Evolutionary conservation across 108 stramenopile species (phyloP), one percentile per base, ranked within the genome.

Genomic region (Fistulifera solaris): DNA sequence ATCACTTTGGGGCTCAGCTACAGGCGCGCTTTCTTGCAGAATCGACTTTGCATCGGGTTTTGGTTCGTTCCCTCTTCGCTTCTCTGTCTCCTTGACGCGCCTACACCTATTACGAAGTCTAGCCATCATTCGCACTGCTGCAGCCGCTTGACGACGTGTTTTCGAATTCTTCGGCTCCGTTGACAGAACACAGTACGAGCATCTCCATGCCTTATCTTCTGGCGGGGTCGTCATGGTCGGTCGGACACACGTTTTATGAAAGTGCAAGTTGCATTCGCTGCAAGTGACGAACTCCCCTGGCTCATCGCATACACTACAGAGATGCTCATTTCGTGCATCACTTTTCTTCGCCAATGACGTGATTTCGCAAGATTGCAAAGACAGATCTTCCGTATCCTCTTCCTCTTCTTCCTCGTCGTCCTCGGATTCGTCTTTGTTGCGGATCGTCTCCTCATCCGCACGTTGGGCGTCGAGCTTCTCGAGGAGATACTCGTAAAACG

Each of bases 181-280:
- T 6, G 38, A 28, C 43, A 70, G 68, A 40, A 77, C 58, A 46
- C 89, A 91, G 62, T 83, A 73, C 22, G 89, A 75, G 53, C 89
- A 91, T 41, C 60, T 72, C 85, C 85, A 91, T 24, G 68, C 58
- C 56, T 68, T 77, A 15, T 52, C 43, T 10, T 46, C 54, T 0
- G 96, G 94, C 5, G 79, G 51, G 18, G 64, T 50, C 22, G 52
- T 54, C 41, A 86, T 47, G 24, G 39, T 50, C 0, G 96, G 96
- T 25, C 94, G 89, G n/a, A 85, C 54, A 59, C 96, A 97, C 15
- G 68, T 56, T 46, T 78, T 47, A 69, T 97, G 96, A 72, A 93
- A 97, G 24, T 85, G 89, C n/a, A 92, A 63, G 55, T 75, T 82
- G 71, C 96, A 97, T 0, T 93, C 95, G 40, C 77, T 81, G 62